These are phyloP conservation scores for Phoma sp. DNA, from an alignment of 2,329 filamentous ascomycete species.

Conservation along the genomic window DNA sequence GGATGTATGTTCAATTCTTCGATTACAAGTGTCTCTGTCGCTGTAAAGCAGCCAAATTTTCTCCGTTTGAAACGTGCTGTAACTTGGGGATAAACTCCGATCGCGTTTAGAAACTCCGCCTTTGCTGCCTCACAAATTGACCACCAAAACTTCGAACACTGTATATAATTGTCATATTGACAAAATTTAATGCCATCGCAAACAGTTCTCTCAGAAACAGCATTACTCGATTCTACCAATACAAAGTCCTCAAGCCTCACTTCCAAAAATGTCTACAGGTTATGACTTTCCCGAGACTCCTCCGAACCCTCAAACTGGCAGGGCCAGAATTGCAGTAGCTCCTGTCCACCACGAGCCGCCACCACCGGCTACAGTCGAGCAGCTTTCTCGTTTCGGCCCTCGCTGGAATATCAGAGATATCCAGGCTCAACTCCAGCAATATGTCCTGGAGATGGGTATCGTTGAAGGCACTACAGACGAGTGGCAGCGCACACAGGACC, in stretches of 20 bases:
- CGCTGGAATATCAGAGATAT: slow-evolving; percentile 10
- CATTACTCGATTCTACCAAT: too few species aligned
- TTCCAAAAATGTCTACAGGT: neutral
- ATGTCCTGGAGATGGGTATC: slow-evolving; percentile 11
- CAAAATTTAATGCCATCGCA: too few species aligned
- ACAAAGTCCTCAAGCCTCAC: neutral
- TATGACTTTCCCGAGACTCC: slow-evolving; percentile 8
- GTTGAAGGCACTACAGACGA: slow-evolving; percentile 14
- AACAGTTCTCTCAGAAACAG: too few species aligned
- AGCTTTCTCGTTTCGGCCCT: slow-evolving; percentile 3
- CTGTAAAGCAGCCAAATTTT: neutral
- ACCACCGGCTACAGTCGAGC: slow-evolving; percentile 2
- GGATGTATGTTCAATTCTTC: too few species aligned
- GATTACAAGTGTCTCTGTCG: too few species aligned
- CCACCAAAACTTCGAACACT: too few species aligned
- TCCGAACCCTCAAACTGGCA: neutral
- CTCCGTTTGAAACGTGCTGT: neutral
- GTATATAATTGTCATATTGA: too few species aligned
- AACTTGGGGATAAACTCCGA: neutral
- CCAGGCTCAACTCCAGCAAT: slow-evolving; percentile 3
- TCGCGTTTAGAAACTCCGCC: neutral
- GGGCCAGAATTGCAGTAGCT: slow-evolving; percentile 4
- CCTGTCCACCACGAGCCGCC: slow-evolving; percentile 6
- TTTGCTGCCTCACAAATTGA: too few species aligned
- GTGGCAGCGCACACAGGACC: slow-evolving; percentile 8